These are phyloP conservation scores for Ramichloridium luteum DNA, from an alignment of 2,329 filamentous ascomycete genomes.

Conservation along the genomic window DNA sequence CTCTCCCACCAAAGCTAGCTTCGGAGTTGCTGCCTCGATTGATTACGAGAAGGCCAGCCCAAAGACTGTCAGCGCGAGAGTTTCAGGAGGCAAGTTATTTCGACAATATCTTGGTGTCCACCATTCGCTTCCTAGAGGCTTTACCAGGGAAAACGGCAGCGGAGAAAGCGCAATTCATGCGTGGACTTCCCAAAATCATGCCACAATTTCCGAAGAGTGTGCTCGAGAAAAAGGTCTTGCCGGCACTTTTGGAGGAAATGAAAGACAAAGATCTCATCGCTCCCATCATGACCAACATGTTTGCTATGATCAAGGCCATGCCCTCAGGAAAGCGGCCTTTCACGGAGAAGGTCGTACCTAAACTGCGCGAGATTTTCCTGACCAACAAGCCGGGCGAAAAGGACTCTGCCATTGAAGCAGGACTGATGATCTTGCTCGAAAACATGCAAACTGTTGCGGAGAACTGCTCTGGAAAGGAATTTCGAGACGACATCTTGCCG, in stretches of 20 bases:
- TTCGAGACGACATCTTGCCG: constrained; percentile 88
- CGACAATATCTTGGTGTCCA: constrained; percentile 91
- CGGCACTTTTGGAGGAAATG: constrained; percentile 78
- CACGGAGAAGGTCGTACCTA: constrained; percentile 74
- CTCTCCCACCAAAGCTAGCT: constrained; percentile 67
- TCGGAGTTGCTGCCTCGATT: constrained; percentile 68
- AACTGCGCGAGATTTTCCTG: constrained; percentile 71
- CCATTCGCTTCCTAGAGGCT: constrained; percentile 84
- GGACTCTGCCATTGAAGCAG: constrained; percentile 74
- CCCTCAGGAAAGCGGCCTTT: constrained; percentile 69
- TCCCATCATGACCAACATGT: constrained; percentile 78
- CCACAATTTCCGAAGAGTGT: constrained; percentile 88
- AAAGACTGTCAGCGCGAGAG: constrained; percentile 74
- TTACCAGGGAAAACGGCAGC: constrained; percentile 83
- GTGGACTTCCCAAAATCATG: constrained; percentile 73
- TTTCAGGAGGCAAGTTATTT: constrained; percentile 96
- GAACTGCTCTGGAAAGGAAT: constrained; percentile 81
- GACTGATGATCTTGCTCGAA: constrained; percentile 81
- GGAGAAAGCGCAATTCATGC: constrained; percentile 86
- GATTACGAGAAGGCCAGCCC: constrained; percentile 75
- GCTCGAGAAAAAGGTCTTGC: constrained; percentile 86
- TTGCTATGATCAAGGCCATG: constrained; percentile 72
- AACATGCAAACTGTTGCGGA: constrained; percentile 63
- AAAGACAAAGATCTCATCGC: constrained; percentile 84
- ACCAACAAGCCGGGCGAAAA: constrained; percentile 50